Conservation (phyloP, 176 grass and related monocot species). For the Poa pratensis region DNA sequence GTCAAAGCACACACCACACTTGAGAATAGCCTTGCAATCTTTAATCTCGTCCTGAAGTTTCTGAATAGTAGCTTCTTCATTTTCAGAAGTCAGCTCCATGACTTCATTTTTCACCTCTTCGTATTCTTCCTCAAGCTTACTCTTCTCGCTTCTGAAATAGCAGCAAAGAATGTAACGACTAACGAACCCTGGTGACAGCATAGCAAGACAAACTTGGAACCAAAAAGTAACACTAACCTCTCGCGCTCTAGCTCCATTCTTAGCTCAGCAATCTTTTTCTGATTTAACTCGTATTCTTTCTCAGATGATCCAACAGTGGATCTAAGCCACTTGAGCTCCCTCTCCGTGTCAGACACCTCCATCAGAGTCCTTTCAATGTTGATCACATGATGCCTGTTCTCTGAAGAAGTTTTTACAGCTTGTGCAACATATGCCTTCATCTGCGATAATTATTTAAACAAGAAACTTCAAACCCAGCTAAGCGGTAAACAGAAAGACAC, state of each 20-base stretch:
- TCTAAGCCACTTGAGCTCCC: slow-evolving; percentile 84
- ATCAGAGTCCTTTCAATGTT: slow-evolving; percentile 67
- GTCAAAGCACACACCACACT: slow-evolving; percentile 94
- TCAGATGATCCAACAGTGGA: slow-evolving; percentile 66
- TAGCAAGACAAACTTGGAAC: slow-evolving; percentile 21
- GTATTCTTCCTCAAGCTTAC: slow-evolving; percentile 79
- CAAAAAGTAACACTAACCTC: slow-evolving; percentile 60
- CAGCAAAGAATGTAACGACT: slow-evolving; percentile 39
- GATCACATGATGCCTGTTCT: slow-evolving; percentile 72
- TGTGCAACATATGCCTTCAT: slow-evolving; percentile 74
- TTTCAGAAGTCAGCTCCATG: slow-evolving; percentile 76
- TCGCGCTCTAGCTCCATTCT: slow-evolving; percentile 76
- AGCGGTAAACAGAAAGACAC: neutral
- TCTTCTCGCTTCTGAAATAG: slow-evolving; percentile 76
- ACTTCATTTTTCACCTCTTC: slow-evolving; percentile 87
- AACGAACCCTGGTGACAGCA: neutral
- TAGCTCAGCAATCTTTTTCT: slow-evolving; percentile 80
- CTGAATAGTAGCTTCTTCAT: slow-evolving; percentile 79
- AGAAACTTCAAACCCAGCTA: slow-evolving; percentile 17
- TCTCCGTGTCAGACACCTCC: slow-evolving; percentile 80
- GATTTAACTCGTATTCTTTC: slow-evolving; percentile 84
- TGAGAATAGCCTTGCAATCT: slow-evolving; percentile 97
- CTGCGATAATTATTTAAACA: slow-evolving; percentile 47
- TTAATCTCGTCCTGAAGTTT: slow-evolving; percentile 96
- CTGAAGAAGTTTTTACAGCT: slow-evolving; percentile 78